Percentiles rank a stretch among this genome's conserved stretches.
Conservation (phyloP, 768 basidiomycete genomes). For the Rhodocollybia butyracea region DNA sequence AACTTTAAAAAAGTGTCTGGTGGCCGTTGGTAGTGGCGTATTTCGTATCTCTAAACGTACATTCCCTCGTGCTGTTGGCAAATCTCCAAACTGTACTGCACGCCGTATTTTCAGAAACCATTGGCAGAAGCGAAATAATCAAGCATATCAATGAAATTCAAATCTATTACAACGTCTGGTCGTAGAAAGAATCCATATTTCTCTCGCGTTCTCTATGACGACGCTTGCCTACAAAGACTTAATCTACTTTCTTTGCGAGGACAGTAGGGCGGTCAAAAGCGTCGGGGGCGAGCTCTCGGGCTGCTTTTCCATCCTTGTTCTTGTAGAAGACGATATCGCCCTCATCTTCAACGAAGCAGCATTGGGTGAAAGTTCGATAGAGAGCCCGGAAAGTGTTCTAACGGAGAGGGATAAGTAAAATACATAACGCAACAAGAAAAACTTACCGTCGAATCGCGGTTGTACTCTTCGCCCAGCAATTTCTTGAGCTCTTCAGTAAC, state of each 20-base stretch:
- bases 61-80: no score
- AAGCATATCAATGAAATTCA: not conserved
- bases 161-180: constrained; percentile 1
- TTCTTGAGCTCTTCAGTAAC: constrained; percentile 52
- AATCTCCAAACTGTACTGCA: no score
- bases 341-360: constrained; percentile 53
- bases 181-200: not conserved
- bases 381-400: constrained; percentile 45
- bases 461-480: constrained; percentile 55
- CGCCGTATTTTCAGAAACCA: no score
- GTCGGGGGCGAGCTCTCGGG: constrained; percentile 23
- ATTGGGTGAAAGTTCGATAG: constrained; percentile 53
- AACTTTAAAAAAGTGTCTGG: no score
- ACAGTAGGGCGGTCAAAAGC: constrained; percentile 10
- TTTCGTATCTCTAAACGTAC: no score
- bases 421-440: not conserved
- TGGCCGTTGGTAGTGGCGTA: no score
- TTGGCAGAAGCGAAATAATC: not conserved
- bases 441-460: constrained; percentile 48
- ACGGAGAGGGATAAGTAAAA: not conserved
- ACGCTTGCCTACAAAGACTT: not conserved
- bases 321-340: constrained; percentile 54
- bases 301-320: constrained; percentile 41
- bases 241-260: constrained; percentile 8
- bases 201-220: not conserved